Percentiles rank a stretch among this genome's conserved stretches.
phyloP scores from a whole-genome alignment of 2,329 filamentous ascomycete species.

The Neopestalotiopsis rosae region DNA sequence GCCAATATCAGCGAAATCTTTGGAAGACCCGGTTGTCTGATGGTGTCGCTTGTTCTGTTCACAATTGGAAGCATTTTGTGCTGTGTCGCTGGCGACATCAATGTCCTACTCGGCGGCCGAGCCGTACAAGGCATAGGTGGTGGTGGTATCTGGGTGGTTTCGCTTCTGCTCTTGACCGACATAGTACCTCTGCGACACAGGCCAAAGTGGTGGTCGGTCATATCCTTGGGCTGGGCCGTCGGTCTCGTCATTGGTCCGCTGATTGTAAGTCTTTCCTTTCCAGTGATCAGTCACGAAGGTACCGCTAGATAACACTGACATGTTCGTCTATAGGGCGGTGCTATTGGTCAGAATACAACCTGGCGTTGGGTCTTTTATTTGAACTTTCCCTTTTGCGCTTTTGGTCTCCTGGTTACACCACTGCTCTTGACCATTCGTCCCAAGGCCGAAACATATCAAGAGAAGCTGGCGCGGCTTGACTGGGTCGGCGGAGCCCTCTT shows the following conservation, averaged over 20 bases:
- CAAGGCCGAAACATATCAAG: neutral
- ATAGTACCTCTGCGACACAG: slow-evolving; percentile 52
- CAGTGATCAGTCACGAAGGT: slow-evolving; percentile 32
- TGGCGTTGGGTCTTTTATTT: slow-evolving; percentile 42
- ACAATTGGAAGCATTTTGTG: slow-evolving; percentile 20
- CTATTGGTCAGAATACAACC: slow-evolving; percentile 11
- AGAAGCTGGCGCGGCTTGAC: slow-evolving; percentile 20
- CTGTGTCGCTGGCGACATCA: slow-evolving; percentile 22
- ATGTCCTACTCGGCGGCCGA: slow-evolving; percentile 49
- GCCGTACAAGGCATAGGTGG: slow-evolving; percentile 47
- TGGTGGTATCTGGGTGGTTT: slow-evolving; percentile 27
- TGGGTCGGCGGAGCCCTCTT: slow-evolving; percentile 22
- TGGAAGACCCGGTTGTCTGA: slow-evolving; percentile 17
- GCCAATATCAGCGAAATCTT: slow-evolving; percentile 22
- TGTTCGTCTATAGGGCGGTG: slow-evolving; percentile 38
- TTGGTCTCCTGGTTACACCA: slow-evolving; percentile 32
- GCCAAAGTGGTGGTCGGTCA: slow-evolving; percentile 39
- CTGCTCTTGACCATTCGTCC: slow-evolving; percentile 41
- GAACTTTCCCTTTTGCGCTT: slow-evolving; percentile 37
- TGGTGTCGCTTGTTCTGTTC: slow-evolving; percentile 15
- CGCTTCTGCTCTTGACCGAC: slow-evolving; percentile 43
- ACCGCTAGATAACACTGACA: slow-evolving; percentile 22
- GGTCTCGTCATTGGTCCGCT: slow-evolving; percentile 17
- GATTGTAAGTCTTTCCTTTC: slow-evolving; percentile 25
- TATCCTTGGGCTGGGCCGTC: slow-evolving; percentile 16